Percentiles rank a stretch among this genome's conserved stretches.
Evolutionary conservation across 345 rosid species (phyloP).

Genomic region (Eucalyptus sp.): DNA sequence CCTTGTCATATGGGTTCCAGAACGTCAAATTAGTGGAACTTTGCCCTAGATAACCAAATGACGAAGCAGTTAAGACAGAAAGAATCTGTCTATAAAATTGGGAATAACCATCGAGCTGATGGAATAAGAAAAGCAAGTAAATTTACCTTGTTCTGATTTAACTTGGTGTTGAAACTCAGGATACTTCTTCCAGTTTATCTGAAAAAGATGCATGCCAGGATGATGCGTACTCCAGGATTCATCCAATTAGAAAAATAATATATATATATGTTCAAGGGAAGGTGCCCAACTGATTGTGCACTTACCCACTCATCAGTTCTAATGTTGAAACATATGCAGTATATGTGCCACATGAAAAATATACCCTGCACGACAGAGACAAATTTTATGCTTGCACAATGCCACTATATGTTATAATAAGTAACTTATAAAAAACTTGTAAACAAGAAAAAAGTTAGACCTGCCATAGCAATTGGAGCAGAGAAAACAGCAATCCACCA

Average conservation of each 20-base stretch:
- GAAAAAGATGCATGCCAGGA: not conserved
- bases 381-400: not conserved
- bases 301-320: constrained; percentile 73
- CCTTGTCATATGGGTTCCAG: constrained; percentile 40
- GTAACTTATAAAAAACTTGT: not conserved
- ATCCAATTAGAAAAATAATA: not conserved
- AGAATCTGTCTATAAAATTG: not conserved
- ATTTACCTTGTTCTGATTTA: constrained; percentile 26
- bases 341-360: constrained; percentile 47
- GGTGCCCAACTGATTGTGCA: not conserved
- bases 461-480: constrained; percentile 63
- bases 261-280: not conserved
- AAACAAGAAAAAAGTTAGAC: not conserved
- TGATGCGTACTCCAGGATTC: not conserved
- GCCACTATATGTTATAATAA: not conserved
- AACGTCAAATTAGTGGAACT: constrained; percentile 3
- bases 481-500: constrained; percentile 36
- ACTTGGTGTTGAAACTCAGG: constrained; percentile 34
- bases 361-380: constrained; percentile 17
- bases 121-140: not conserved
- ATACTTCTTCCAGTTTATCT: constrained; percentile 61
- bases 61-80: not conserved
- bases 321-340: constrained; percentile 53
- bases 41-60: constrained; percentile 8
- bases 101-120: not conserved